Evolutionary conservation across 2,329 filamentous ascomycete species (phyloP), one percentile per base, ranked within the genome.

Genomic region (Fusarium humuli): DNA sequence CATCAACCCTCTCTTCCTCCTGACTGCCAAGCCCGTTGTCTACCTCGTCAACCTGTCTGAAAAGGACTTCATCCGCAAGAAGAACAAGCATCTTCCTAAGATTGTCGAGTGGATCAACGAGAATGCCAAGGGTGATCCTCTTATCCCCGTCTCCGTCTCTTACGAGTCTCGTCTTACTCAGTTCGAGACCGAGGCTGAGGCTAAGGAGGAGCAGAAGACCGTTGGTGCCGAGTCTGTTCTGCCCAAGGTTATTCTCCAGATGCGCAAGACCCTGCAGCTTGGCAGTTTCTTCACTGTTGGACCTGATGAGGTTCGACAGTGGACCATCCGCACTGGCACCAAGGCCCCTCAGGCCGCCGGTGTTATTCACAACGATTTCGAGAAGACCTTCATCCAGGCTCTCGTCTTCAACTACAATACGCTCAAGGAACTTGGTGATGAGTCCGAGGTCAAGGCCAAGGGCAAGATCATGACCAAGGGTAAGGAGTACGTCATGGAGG

Each of bases 391-490:
- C 80, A 99, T 99, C 76, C 97, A 99, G 84, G 92, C 87, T 69
- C 88, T 99, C 70, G 94, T 98, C 30, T 98, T 97, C 85, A 98
- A 97, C 85, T 99, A 90, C 83, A 85, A 80, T 27, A 83, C 87
- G 4, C 84, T 99, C 57, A 94, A 91, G 83, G 96, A 98, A 82
- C 85, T 92, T 50, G 95, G 95, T 55, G 94, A 97, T 71, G 96
- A 99, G 85, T 85, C 90, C 25, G 89, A 92, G 73, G 92, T 98
- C 73, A 97, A 94, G 86, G 89, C 95, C 27, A 95, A 95, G 82
- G 96, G 96, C 77, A 99, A 99, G 86, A 82, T 99, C 73, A 93
- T 97, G 91, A 98, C 95, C 63, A 99, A 99, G 87, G 96, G 96
- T 79, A 98, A 98, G 86, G 95, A 98, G 54, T 98, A 99, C 80